Evolutionary conservation across 352 stramenopile species (phyloP).

Genomic region (Pythium coloratum): DNA sequence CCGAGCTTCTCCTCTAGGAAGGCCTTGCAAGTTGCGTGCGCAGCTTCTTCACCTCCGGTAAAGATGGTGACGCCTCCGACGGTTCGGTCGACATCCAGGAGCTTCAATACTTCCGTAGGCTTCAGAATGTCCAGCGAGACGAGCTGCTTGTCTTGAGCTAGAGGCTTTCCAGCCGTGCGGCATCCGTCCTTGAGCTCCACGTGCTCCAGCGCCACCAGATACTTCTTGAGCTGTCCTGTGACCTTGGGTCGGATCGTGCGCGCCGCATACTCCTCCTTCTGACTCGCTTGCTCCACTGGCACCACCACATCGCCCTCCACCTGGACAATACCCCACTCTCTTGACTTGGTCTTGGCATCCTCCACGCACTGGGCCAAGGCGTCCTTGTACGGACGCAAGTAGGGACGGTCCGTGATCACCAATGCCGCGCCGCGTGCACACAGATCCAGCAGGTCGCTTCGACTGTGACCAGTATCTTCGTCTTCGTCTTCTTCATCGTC

Average conservation of each 20-base stretch:
- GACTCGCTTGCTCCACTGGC: slow-evolving; percentile 88
- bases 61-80: slow-evolving; percentile 64
- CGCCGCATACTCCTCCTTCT: slow-evolving; percentile 96
- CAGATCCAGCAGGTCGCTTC: slow-evolving; percentile 41
- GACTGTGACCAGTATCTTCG: slow-evolving; percentile 10
- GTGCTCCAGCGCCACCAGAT: slow-evolving; percentile 64
- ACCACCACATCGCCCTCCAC: slow-evolving; percentile 98
- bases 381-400: slow-evolving; percentile 59
- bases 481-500: slow-evolving; percentile 8
- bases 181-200: slow-evolving; percentile 31
- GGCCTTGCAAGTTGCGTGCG: slow-evolving; percentile 66
- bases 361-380: slow-evolving; percentile 45
- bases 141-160: slow-evolving; percentile 23
- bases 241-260: slow-evolving; percentile 98
- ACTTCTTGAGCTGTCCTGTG: slow-evolving; percentile 88
- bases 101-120: slow-evolving; percentile 33
- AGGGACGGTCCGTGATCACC: slow-evolving; percentile 78
- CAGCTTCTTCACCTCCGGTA: slow-evolving; percentile 65
- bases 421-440: slow-evolving; percentile 56
- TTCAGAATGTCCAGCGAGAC: slow-evolving; percentile 48
- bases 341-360: slow-evolving; percentile 32
- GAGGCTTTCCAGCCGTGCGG: slow-evolving; percentile 29
- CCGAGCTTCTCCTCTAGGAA: slow-evolving; percentile 88
- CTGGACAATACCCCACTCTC: slow-evolving; percentile 81
- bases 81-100: slow-evolving; percentile 63